A percentile compares a stretch with the other conserved stretches of the same genome.
These are phyloP conservation scores for Zopfochytrium polystomum DNA, from an alignment of 371 early-diverging fungal species.

Conservation along the genomic window DNA sequence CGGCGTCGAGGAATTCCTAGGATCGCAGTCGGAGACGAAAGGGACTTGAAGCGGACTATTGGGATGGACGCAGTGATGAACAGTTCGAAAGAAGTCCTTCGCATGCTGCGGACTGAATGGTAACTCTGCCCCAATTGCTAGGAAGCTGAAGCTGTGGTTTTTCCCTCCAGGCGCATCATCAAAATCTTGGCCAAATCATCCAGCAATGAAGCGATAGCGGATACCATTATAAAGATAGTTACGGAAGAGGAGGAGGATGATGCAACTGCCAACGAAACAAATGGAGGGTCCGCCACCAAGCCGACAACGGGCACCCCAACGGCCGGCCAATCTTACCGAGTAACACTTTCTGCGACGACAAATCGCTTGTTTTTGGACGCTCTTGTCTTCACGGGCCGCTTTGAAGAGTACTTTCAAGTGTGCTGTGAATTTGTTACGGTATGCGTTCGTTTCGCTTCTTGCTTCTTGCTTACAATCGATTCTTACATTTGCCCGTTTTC, in stretches of 20 bases:
- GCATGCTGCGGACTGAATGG: constrained; percentile 28
- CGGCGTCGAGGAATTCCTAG: background rate
- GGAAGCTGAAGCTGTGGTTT: too few species aligned
- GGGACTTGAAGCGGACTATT: constrained; percentile 1
- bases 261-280: constrained; percentile 1
- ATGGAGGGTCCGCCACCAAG: constrained; percentile 2
- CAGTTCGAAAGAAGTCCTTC: constrained; percentile 8
- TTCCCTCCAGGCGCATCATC: constrained; percentile 11
- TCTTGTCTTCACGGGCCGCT: constrained; percentile 34
- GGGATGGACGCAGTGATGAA: background rate
- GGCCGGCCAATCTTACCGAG: constrained; percentile 20
- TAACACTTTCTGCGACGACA: constrained; percentile 39
- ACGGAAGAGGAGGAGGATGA: constrained; percentile 12
- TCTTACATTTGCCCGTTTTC: background rate
- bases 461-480: background rate
- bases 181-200: constrained; percentile 9
- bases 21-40: constrained; percentile 4
- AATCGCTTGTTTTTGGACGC: constrained; percentile 43
- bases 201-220: constrained; percentile 16
- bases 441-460: constrained; percentile 4
- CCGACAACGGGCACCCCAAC: background rate
- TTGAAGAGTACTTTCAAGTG: constrained; percentile 39
- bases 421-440: constrained; percentile 36
- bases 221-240: constrained; percentile 18
- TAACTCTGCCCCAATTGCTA: constrained; percentile 14